Percentiles rank a stretch among this genome's conserved stretches.
phyloP scores from a whole-genome alignment of 768 basidiomycete genomes.

The Mycena epipterygia region DNA sequence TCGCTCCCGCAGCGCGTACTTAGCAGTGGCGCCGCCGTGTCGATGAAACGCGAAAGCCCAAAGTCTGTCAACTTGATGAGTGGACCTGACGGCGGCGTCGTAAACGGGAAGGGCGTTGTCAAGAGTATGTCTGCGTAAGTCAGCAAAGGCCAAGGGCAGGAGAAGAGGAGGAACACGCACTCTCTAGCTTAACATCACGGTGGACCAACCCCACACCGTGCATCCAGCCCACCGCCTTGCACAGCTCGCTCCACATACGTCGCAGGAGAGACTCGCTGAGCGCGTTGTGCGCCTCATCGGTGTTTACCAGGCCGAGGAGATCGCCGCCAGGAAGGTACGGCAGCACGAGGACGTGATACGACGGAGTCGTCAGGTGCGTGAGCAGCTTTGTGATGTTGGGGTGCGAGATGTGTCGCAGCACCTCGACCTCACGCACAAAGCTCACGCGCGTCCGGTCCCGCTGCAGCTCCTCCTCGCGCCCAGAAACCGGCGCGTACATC shows the following conservation, averaged over 20 bases:
- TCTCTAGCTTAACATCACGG: slow-evolving; percentile 92
- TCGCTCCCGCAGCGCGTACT: slow-evolving; percentile 90
- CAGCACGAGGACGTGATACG: slow-evolving; percentile 84
- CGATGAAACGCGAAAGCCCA: slow-evolving; percentile 89
- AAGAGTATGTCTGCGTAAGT: slow-evolving; percentile 77
- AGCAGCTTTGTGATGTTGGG: slow-evolving; percentile 83
- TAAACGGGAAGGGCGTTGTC: slow-evolving; percentile 60
- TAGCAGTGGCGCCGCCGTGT: slow-evolving; percentile 71
- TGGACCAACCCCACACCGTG: slow-evolving; percentile 89
- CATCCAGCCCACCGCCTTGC: slow-evolving; percentile 88
- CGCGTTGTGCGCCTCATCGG: slow-evolving; percentile 59
- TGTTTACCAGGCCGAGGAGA: slow-evolving; percentile 81
- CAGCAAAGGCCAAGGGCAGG: not conserved
- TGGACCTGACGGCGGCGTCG: slow-evolving; percentile 60
- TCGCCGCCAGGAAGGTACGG: slow-evolving; percentile 86
- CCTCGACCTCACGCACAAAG: slow-evolving; percentile 87
- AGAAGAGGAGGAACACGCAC: slow-evolving; percentile 51
- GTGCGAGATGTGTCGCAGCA: slow-evolving; percentile 87
- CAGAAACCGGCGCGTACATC: slow-evolving; percentile 37
- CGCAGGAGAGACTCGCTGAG: slow-evolving; percentile 57
- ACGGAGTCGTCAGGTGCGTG: slow-evolving; percentile 76
- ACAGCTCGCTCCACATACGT: slow-evolving; percentile 83
- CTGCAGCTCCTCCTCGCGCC: slow-evolving; percentile 55
- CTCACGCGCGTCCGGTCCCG: slow-evolving; percentile 82
- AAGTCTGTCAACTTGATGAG: slow-evolving; percentile 91